Evolutionary conservation across 2,329 filamentous ascomycete species (phyloP).

Genomic region (Davidsoniella australis): DNA sequence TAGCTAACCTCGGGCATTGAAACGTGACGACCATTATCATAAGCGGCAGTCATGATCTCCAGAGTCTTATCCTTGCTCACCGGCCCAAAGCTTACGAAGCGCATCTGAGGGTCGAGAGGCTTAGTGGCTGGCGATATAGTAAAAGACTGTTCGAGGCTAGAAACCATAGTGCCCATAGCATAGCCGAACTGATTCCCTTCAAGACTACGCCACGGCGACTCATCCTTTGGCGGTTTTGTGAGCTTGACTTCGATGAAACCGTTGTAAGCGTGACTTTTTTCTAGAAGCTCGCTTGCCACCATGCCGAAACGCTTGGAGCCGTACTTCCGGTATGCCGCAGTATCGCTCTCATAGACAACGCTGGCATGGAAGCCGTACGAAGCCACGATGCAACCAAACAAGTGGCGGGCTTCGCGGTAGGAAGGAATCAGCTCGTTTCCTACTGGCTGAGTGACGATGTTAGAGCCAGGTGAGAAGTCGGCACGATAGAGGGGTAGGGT

Average conservation of each 20-base stretch:
- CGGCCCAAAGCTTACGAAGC: constrained; percentile 59
- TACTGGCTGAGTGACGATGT: constrained; percentile 20
- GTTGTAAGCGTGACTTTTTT: constrained; percentile 32
- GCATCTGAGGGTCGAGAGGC: constrained; percentile 53
- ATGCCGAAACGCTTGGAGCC: constrained; percentile 68
- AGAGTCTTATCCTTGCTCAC: constrained; percentile 49
- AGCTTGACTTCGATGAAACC: constrained; percentile 25
- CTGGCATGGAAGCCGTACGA: constrained; percentile 84
- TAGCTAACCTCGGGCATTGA: constrained; percentile 48
- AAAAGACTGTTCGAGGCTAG: constrained; percentile 67
- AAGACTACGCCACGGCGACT: constrained; percentile 14
- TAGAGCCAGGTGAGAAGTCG: constrained; percentile 41
- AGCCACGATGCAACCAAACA: constrained; percentile 57
- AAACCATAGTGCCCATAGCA: constrained; percentile 57
- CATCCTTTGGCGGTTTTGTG: constrained; percentile 9
- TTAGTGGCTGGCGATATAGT: constrained; percentile 58
- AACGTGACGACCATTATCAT: constrained; percentile 39
- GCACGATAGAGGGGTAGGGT: constrained; percentile 46
- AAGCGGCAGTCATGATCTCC: constrained; percentile 56
- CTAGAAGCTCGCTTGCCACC: constrained; percentile 62
- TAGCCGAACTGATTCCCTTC: constrained; percentile 44
- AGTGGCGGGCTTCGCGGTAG: constrained; percentile 16
- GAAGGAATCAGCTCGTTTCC: constrained; percentile 17
- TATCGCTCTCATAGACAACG: constrained; percentile 83
- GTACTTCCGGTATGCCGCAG: constrained; percentile 57